Percentiles rank a stretch among this genome's conserved stretches.
Evolutionary conservation across 495 filamentous ascomycete species (phyloP).

Genomic region (Pseudotulostoma volvatum): DNA sequence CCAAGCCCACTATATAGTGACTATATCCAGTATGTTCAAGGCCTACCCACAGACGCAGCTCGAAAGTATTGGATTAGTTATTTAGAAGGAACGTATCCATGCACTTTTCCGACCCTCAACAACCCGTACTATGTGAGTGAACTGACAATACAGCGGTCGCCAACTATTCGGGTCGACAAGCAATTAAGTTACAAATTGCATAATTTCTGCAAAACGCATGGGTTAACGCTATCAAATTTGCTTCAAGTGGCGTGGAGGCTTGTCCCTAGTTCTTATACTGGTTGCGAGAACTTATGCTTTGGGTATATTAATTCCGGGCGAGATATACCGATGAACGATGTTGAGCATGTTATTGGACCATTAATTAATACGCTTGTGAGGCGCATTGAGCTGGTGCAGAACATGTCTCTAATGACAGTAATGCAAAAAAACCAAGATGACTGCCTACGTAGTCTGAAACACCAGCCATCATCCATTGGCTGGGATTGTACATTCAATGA

Average conservation of each 20-base stretch:
- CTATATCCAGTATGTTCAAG: conserved; percentile 25
- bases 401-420: conserved; percentile 17
- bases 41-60: conserved; percentile 12
- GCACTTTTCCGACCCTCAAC: conserved; percentile 34
- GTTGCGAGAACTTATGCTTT: conserved; percentile 25
- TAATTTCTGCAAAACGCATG: conserved; percentile 17
- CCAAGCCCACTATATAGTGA: conserved; percentile 17
- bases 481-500: conserved; percentile 26
- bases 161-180: not conserved
- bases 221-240: conserved; percentile 20
- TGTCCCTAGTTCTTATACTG: conserved; percentile 22
- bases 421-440: conserved; percentile 23
- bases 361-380: conserved; percentile 22
- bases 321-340: conserved; percentile 10
- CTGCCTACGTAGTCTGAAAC: conserved; percentile 17
- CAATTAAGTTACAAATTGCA: conserved; percentile 11
- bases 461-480: conserved; percentile 21
- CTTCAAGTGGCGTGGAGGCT: conserved; percentile 27
- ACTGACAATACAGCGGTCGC: no score
- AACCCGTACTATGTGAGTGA: no score
- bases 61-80: conserved; percentile 35
- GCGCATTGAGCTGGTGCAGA: conserved; percentile 19
- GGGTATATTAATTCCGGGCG: conserved; percentile 20
- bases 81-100: conserved; percentile 33
- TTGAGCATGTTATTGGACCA: conserved; percentile 17